phyloP scores from a whole-genome alignment of 2,329 filamentous ascomycete species.

The Scolecobasidium constrictum region DNA sequence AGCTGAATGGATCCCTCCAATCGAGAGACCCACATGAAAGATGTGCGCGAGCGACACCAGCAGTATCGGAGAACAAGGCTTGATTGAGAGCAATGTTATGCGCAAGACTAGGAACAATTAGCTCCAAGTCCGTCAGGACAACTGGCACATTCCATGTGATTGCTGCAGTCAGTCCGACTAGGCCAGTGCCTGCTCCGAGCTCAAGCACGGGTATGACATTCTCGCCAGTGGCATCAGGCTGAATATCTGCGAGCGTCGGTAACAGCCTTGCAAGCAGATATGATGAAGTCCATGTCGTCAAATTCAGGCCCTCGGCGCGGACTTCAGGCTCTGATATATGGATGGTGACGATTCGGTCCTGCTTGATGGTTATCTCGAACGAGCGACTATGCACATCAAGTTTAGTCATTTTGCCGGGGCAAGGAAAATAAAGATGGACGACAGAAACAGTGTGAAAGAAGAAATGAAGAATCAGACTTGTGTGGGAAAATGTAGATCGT shows the following conservation, averaged over 20 bases:
- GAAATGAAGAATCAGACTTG: no score
- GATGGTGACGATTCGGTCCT: conserved; percentile 10
- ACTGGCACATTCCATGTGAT: conserved; percentile 57
- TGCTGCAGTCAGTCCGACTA: conserved; percentile 81
- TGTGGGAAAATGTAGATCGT: no score
- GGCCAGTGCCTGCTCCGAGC: conserved; percentile 78
- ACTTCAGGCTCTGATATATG: not conserved
- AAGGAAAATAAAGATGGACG: no score
- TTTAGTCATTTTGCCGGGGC: no score
- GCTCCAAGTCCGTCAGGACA: conserved; percentile 69
- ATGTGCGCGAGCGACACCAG: conserved; percentile 52
- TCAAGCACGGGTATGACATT: conserved; percentile 46
- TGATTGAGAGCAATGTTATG: conserved; percentile 60
- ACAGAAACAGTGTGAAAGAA: no score
- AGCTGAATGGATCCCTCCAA: conserved; percentile 18
- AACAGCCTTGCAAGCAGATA: not conserved
- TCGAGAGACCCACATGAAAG: conserved; percentile 63
- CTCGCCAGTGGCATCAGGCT: conserved; percentile 10
- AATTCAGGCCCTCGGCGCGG: not conserved
- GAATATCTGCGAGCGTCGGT: conserved; percentile 15
- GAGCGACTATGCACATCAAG: no score
- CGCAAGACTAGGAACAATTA: conserved; percentile 70
- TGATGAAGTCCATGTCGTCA: not conserved
- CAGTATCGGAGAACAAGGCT: conserved; percentile 40
- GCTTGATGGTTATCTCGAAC: no score